A percentile compares a stretch with the other conserved stretches of the same genome.
Conservation (phyloP, 768 basidiomycete genomes). For the Vararia minispora region DNA sequence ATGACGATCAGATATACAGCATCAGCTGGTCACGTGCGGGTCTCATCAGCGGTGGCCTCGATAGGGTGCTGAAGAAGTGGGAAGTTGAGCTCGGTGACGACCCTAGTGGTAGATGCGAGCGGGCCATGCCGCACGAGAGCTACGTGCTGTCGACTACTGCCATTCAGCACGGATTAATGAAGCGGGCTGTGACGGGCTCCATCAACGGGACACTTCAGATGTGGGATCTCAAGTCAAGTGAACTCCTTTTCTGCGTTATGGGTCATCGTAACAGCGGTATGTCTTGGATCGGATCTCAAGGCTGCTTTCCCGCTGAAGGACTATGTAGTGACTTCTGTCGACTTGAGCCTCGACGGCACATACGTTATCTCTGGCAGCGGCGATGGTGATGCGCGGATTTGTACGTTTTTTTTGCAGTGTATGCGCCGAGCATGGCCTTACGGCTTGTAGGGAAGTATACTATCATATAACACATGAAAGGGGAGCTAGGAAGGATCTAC, state of each 20-base stretch:
- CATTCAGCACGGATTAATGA: not conserved
- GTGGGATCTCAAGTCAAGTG: slow-evolving; percentile 7
- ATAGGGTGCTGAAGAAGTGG: slow-evolving; percentile 37
- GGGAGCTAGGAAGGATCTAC: slow-evolving; percentile 33
- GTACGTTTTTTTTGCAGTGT: slow-evolving; percentile 9
- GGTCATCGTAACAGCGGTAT: slow-evolving; percentile 5
- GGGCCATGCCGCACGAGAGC: slow-evolving; percentile 19
- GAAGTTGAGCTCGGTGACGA: slow-evolving; percentile 20
- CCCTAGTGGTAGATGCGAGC: slow-evolving; percentile 15
- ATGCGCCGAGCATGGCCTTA: not conserved
- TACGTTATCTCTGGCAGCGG: slow-evolving; percentile 27
- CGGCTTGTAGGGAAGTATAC: not conserved
- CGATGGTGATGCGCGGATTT: slow-evolving; percentile 26
- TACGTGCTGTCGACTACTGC: not conserved
- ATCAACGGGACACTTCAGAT: not conserved
- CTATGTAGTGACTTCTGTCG: slow-evolving; percentile 26
- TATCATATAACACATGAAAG: too few species aligned
- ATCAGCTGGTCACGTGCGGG: slow-evolving; percentile 30
- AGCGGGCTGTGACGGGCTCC: not conserved
- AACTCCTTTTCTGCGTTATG: not conserved
- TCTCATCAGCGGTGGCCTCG: slow-evolving; percentile 31
- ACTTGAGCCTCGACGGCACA: slow-evolving; percentile 22
- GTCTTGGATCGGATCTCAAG: too few species aligned
- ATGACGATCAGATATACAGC: slow-evolving; percentile 35
- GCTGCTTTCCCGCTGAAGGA: not conserved